Base-by-base conservation (phyloP, 345 rosid species). In the Cardamine chenopodiifolia region DNA sequence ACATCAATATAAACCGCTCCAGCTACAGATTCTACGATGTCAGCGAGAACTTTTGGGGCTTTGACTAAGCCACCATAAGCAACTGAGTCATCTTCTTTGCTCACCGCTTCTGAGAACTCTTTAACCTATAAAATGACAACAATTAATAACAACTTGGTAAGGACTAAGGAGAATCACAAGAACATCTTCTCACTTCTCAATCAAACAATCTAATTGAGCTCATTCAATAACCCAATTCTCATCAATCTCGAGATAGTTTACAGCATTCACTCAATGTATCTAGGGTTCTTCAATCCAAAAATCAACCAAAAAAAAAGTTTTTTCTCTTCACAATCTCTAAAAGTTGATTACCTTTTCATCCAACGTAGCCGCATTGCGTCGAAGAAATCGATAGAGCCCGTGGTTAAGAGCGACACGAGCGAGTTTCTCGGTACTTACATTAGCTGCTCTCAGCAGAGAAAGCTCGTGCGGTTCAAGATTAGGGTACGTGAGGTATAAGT, bases 1-100 rank as follows among this genome's bases (percentile, higher is more conserved):
- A 88, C 18, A 55, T 93, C 98, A 5, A 89, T 31, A 28, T 82
- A 93, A 13, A 93, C 53, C 5, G 97, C 97, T 62, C 89, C 97
- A 0, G 88, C 96, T 34, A 93, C 18, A 42, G 98, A 84, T 68
- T 93, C 98, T 3, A 90, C 80, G 10, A 90, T 73, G 23, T 93
- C 93, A 13, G 98, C 96, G 4, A 93, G 89, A 61, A 90, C 70
- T 82, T 93, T 90, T 0, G 98, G 97, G 3, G 97, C 98, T 84
- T 88, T 89, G 32, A 89, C 76, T 28, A 82, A 69, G 22, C 96
- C 97, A 23, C 96, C 93, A 65, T 89, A 71, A 0, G 70, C 70
- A 7, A 79, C 87, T 2, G 77, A 31, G 15, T 77, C 76, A 47
- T 85, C 83, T 80, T 89, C 97, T 76, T 83, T 54, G 23, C 66